A percentile compares a stretch with the other conserved stretches of the same genome.
Conservation (phyloP, 2,329 filamentous ascomycete species). For the Sclerotiophoma versabilis region DNA sequence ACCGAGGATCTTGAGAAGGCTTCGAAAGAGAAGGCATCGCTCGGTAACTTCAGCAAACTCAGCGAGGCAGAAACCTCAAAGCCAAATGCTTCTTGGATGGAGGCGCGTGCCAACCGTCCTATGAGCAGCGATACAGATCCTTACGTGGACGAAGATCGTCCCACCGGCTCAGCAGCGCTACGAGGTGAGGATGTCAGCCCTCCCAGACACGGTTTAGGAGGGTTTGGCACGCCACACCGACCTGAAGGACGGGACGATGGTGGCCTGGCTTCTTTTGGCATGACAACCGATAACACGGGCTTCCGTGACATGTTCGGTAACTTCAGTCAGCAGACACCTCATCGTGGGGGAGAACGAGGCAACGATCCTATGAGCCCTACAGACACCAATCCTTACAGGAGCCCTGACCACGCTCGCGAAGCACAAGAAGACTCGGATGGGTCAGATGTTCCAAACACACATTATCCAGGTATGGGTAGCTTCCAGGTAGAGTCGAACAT, state of each 20-base stretch:
- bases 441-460: constrained; percentile 59
- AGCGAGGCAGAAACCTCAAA: constrained; percentile 58
- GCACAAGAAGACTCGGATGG: constrained; percentile 68
- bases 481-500: constrained; percentile 59
- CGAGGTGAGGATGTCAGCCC: constrained; percentile 75
- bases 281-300: constrained; percentile 65
- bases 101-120: constrained; percentile 55
- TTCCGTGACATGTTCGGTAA: constrained; percentile 66
- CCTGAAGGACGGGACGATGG: constrained; percentile 63
- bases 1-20: constrained; percentile 66
- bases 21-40: constrained; percentile 63
- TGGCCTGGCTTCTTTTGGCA: constrained; percentile 67
- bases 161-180: constrained; percentile 74
- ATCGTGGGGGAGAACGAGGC: constrained; percentile 52
- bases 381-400: constrained; percentile 95
- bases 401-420: constrained; percentile 77
- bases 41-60: constrained; percentile 61
- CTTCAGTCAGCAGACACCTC: constrained; percentile 63
- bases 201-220: constrained; percentile 56
- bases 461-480: constrained; percentile 61
- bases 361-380: constrained; percentile 86
- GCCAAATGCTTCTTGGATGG: constrained; percentile 60
- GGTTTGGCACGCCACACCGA: constrained; percentile 52
- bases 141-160: constrained; percentile 70
- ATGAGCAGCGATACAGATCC: constrained; percentile 74